These are phyloP conservation scores for Globisporangium emineosum DNA, from an alignment of 352 stramenopile genomes.

Conservation along the genomic window DNA sequence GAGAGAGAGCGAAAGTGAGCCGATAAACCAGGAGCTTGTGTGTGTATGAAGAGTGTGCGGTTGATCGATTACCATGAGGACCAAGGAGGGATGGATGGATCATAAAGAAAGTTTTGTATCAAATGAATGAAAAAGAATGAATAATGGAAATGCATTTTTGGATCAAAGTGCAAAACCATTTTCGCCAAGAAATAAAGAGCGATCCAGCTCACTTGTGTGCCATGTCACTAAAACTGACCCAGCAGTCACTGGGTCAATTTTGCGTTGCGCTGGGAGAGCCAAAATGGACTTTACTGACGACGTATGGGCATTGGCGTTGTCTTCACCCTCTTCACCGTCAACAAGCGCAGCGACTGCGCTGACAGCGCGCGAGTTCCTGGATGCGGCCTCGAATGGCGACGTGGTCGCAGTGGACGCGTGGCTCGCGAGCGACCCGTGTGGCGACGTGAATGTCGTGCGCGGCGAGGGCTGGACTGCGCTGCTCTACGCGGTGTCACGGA, in stretches of 20 bases:
- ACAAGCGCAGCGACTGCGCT: not conserved
- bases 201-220: not conserved
- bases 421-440: slow-evolving; percentile 16
- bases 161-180: not conserved
- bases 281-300: not conserved
- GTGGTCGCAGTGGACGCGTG: slow-evolving; percentile 36
- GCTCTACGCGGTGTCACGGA: slow-evolving; percentile 55
- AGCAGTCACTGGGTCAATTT: no score
- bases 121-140: not conserved
- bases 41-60: not conserved
- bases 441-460: slow-evolving; percentile 50
- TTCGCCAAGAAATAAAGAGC: not conserved
- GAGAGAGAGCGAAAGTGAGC: not conserved
- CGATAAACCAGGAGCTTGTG: not conserved
- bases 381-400: slow-evolving; percentile 45
- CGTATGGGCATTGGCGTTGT: not conserved
- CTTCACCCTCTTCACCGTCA: not conserved
- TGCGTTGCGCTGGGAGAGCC: not conserved
- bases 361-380: slow-evolving; percentile 37
- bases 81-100: not conserved
- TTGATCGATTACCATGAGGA: not conserved
- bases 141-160: no score
- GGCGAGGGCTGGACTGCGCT: slow-evolving; percentile 73
- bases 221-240: not conserved
- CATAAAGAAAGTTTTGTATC: not conserved